Evolutionary conservation across 140 eudicot genomes (phyloP).

Genomic region (Ambrosia hybrid): DNA sequence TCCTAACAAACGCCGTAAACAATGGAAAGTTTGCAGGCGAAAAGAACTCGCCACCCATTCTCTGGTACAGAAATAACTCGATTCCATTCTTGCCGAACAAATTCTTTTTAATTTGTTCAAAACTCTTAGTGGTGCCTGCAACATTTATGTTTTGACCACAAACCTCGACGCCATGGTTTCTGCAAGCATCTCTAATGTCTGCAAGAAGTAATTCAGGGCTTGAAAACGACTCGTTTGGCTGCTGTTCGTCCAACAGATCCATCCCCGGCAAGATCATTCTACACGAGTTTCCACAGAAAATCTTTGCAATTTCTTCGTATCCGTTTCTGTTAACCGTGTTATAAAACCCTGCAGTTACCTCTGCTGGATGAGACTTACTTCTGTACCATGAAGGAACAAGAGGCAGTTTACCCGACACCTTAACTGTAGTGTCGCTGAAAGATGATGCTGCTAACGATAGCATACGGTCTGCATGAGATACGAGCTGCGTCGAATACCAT

Average conservation of each 20-base stretch:
- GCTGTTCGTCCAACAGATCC: slow-evolving; percentile 69
- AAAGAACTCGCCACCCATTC: slow-evolving; percentile 87
- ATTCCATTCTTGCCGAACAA: slow-evolving; percentile 46
- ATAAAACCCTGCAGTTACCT: slow-evolving; percentile 73
- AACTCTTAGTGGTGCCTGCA: slow-evolving; percentile 34
- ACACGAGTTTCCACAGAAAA: slow-evolving; percentile 55
- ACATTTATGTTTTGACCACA: slow-evolving; percentile 58
- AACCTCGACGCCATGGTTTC: slow-evolving; percentile 40
- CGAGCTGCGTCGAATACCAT: slow-evolving; percentile 73
- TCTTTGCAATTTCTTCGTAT: slow-evolving; percentile 48
- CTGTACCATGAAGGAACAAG: slow-evolving; percentile 58
- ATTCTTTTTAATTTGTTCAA: slow-evolving; percentile 63
- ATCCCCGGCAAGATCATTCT: slow-evolving; percentile 64
- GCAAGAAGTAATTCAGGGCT: slow-evolving; percentile 60
- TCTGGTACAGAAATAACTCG: slow-evolving; percentile 67
- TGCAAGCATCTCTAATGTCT: slow-evolving; percentile 50
- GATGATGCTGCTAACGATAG: slow-evolving; percentile 63
- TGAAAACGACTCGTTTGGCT: slow-evolving; percentile 45
- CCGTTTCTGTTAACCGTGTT: slow-evolving; percentile 67
- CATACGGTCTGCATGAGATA: slow-evolving; percentile 65
- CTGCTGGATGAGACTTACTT: slow-evolving; percentile 78
- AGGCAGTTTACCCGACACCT: slow-evolving; percentile 67
- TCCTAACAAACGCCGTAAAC: slow-evolving; percentile 57
- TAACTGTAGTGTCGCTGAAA: slow-evolving; percentile 39
- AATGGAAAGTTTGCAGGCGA: slow-evolving; percentile 72